These are phyloP conservation scores for Pterulicium gracile DNA, from an alignment of 1,284 basidiomycete genomes.

Conservation along the genomic window DNA sequence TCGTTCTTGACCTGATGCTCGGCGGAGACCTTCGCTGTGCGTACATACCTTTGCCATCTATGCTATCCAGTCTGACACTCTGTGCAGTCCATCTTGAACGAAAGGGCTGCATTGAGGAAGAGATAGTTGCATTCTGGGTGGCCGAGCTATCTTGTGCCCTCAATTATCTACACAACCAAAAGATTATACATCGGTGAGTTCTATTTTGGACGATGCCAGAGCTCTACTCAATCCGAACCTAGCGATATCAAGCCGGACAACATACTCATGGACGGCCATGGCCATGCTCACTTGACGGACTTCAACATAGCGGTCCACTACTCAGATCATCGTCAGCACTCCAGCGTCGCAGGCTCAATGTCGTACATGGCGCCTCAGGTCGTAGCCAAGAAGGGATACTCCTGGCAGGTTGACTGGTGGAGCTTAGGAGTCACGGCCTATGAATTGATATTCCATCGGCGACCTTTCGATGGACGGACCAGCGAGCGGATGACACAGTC, in stretches of 20 bases:
- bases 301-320: constrained; percentile 99
- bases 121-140: constrained; percentile 81
- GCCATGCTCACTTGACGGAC: constrained; percentile 95
- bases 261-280: constrained; percentile 83
- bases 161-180: constrained; percentile 82
- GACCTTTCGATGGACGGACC: constrained; percentile 85
- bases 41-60: constrained; percentile 23
- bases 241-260: constrained; percentile 98
- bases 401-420: constrained; percentile 93
- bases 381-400: constrained; percentile 68
- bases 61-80: constrained; percentile 16
- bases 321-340: constrained; percentile 76
- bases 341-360: constrained; percentile 93
- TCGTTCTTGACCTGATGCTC: constrained; percentile 93
- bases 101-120: constrained; percentile 66
- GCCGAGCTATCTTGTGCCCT: constrained; percentile 82
- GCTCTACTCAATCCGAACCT: constrained; percentile 22
- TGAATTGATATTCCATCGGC: constrained; percentile 79
- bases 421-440: constrained; percentile 84
- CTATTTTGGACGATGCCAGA: constrained; percentile 15
- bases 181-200: constrained; percentile 86
- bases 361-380: constrained; percentile 99
- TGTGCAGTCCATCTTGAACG: constrained; percentile 80
- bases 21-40: constrained; percentile 89
- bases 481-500: constrained; percentile 77